Evolutionary conservation across 1,284 basidiomycete genomes (phyloP).

Genomic region (Ceratobasidium sp.): DNA sequence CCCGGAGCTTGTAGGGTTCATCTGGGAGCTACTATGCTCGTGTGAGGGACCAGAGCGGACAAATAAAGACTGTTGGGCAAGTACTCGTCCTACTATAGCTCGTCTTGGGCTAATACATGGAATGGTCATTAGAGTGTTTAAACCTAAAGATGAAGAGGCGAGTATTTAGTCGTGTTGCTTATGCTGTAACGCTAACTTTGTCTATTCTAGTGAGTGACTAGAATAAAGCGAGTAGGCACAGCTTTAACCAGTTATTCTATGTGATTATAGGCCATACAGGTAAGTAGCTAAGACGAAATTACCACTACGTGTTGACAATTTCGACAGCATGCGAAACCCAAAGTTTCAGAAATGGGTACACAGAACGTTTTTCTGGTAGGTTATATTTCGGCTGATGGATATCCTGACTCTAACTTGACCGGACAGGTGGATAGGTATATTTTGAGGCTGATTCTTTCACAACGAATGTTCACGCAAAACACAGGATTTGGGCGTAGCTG

Average conservation of each 20-base stretch:
- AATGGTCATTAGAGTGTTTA: constrained; percentile 76
- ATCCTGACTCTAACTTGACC: constrained; percentile 63
- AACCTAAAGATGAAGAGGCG: constrained; percentile 88
- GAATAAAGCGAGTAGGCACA: neutral
- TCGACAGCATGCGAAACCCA: constrained; percentile 53
- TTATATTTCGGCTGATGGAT: neutral
- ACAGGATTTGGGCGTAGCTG: constrained; percentile 80
- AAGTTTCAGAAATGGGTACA: constrained; percentile 94
- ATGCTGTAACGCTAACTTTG: neutral
- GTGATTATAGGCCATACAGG: constrained; percentile 38
- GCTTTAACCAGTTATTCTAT: constrained; percentile 1
- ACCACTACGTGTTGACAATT: neutral
- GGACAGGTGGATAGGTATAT: constrained; percentile 45
- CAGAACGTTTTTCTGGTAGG: constrained; percentile 79
- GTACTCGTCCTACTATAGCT: constrained; percentile 54
- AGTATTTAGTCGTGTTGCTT: neutral
- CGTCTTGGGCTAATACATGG: neutral
- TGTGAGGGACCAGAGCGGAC: constrained; percentile 72
- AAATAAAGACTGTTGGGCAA: constrained; percentile 82
- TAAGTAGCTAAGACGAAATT: constrained; percentile 34
- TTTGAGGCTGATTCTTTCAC: neutral
- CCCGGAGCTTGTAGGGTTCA: constrained; percentile 66
- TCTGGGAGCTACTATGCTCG: constrained; percentile 90
- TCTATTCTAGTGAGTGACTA: neutral
- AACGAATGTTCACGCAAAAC: neutral